These are phyloP conservation scores for Sarcocystis neurona DNA, from an alignment of 169 alveolate species.

Conservation along the genomic window DNA sequence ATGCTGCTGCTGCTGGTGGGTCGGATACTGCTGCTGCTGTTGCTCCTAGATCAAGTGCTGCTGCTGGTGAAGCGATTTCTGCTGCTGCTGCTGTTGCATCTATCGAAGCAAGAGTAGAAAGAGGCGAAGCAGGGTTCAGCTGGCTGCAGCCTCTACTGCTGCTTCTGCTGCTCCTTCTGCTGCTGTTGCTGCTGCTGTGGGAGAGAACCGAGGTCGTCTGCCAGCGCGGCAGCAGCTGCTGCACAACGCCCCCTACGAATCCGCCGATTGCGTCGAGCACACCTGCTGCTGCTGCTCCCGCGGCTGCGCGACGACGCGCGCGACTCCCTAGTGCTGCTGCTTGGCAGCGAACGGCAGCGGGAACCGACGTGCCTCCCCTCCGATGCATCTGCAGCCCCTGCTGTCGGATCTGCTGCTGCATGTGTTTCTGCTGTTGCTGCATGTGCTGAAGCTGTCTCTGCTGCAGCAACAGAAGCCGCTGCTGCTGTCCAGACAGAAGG, in stretches of 20 bases:
- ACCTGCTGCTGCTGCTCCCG: background rate
- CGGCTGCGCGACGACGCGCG: too few species aligned
- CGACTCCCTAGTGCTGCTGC: too few species aligned
- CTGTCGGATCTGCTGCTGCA: background rate
- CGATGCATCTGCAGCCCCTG: background rate
- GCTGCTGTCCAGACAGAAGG: background rate
- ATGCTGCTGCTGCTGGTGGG: too few species aligned
- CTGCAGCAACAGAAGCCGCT: too few species aligned
- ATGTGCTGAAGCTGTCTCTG: too few species aligned
- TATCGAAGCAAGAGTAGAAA: background rate
- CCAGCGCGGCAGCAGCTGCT: background rate
- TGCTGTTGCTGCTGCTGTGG: too few species aligned
- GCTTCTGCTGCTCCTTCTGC: too few species aligned
- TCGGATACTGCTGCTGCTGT: too few species aligned
- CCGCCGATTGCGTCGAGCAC: constrained; percentile 14
- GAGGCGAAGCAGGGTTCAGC: background rate
- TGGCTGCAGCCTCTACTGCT: background rate
- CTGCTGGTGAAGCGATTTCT: too few species aligned
- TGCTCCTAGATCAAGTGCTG: too few species aligned
- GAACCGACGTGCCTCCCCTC: background rate
- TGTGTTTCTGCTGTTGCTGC: background rate
- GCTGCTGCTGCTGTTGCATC: background rate
- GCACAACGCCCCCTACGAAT: constrained; percentile 9
- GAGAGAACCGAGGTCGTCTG: too few species aligned
- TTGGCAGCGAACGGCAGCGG: background rate